Base-by-base conservation (phyloP, 164 flowering plant genomes). In the Chimonanthus praecox region DNA sequence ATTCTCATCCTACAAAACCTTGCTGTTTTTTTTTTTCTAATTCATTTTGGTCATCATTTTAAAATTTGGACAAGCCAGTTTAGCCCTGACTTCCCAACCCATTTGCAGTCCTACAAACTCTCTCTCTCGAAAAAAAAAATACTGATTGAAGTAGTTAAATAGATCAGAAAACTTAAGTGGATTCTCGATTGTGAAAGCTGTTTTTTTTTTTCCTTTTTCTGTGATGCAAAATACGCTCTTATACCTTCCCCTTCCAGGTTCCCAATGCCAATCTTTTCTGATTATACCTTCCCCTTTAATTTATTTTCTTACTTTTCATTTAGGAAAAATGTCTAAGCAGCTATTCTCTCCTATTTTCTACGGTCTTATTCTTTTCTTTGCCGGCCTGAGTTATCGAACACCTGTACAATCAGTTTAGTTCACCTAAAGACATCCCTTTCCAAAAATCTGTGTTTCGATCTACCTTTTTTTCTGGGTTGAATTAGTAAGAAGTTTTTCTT, bases 381-480 rank as follows among this genome's bases (percentile, higher is more conserved):
- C 60, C 60, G 16, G 16, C 60, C 60, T 54, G 60, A 54, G 16
- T 33, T 33, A 33, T 33, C 33, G 1, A 33, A 33, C 33, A 33
- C 58, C 58, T 51, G 58, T 51, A 13, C 58, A 51, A 7, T 51
- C 58, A 7, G 58, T 54, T 54, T 13, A 9, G 60, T 54, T 54
- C 16, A 54, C 60, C 60, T 54, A 51, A 7, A 51, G 58, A 51
- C 6, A 20, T 20, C 20, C 21, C 66, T 63, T 8, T 20, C 33
- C 44, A 11, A 49, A 7, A 58, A 49, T 9, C 50, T 21, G 33
- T 50, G 20, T 7, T 4, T 9, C 33, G 33, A 33, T 33, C 33
- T 33, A 33, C 49, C 68, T 83, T 73, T 73, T 83, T 69, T 75
- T n/a, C 18, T 67, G 7, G 13, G 11, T 51, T 51, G 13, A 54